These are phyloP conservation scores for Claviceps cyperi DNA, from an alignment of 2,329 filamentous ascomycete genomes.

Conservation along the genomic window DNA sequence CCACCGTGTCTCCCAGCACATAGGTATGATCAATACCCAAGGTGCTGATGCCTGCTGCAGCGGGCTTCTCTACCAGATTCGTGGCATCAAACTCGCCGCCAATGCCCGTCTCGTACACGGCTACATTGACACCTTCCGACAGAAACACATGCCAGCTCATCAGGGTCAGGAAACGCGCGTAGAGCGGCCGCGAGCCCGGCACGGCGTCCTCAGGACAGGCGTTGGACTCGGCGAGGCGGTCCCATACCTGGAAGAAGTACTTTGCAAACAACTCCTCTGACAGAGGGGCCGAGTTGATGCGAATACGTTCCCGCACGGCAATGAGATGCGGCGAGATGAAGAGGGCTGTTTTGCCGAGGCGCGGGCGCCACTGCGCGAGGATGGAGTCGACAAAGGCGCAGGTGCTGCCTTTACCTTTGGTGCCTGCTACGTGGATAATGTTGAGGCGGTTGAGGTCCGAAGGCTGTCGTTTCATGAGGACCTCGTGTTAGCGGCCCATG, in stretches of 20 bases:
- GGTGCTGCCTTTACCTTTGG: slow-evolving; percentile 64
- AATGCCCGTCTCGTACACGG: slow-evolving; percentile 52
- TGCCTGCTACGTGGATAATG: slow-evolving; percentile 56
- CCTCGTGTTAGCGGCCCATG: neutral
- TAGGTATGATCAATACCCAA: slow-evolving; percentile 56
- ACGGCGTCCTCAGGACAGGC: slow-evolving; percentile 19
- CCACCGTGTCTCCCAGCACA: slow-evolving; percentile 46
- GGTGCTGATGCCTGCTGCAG: slow-evolving; percentile 47
- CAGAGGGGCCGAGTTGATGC: slow-evolving; percentile 43
- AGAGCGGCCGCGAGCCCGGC: slow-evolving; percentile 33
- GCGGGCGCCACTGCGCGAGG: slow-evolving; percentile 34
- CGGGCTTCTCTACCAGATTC: slow-evolving; percentile 45
- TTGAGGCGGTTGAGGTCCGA: slow-evolving; percentile 45
- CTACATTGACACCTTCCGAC: slow-evolving; percentile 44
- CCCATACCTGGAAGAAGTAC: slow-evolving; percentile 57
- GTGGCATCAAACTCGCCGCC: slow-evolving; percentile 57
- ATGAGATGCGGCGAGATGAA: slow-evolving; percentile 58
- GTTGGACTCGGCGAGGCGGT: slow-evolving; percentile 29
- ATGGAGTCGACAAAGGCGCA: slow-evolving; percentile 54
- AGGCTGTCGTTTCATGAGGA: slow-evolving; percentile 12
- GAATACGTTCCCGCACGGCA: slow-evolving; percentile 52
- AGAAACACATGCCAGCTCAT: slow-evolving; percentile 54
- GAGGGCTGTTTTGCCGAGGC: slow-evolving; percentile 39
- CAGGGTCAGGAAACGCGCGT: slow-evolving; percentile 50
- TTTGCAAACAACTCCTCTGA: slow-evolving; percentile 43